Percentiles rank a stretch among this genome's conserved stretches.
Conservation (phyloP, 2,329 filamentous ascomycete genomes). For the Botrytis deweyae region DNA sequence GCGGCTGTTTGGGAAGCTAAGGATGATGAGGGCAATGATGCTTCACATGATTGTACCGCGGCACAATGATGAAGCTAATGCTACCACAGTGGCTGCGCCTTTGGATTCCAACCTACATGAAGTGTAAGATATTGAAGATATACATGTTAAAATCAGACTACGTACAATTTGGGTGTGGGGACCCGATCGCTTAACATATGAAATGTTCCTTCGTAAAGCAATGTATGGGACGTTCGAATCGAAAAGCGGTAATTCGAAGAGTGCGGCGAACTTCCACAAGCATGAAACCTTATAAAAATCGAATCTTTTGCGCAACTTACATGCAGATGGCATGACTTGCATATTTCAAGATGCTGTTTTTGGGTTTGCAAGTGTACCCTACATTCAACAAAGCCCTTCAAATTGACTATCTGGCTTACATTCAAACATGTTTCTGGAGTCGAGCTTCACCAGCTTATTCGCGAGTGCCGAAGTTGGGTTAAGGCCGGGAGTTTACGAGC, state of each 20-base stretch:
- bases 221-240: background rate
- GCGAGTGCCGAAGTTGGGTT: background rate
- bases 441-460: background rate
- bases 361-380: background rate
- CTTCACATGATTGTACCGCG: background rate
- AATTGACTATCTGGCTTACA: background rate
- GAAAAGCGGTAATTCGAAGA: background rate
- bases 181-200: background rate
- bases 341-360: background rate
- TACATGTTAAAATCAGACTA: background rate
- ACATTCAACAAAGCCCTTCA: background rate
- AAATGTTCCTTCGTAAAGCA: background rate
- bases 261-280: background rate
- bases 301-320: background rate
- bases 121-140: constrained; percentile 16
- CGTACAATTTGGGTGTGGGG: background rate
- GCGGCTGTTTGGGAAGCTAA: background rate
- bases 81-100: background rate
- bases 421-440: background rate
- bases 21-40: background rate
- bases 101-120: background rate
- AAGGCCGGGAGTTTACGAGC: background rate
- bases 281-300: background rate
- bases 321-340: background rate
- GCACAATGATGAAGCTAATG: background rate